These are phyloP conservation scores for Blastomyces emzantsi DNA, from an alignment of 2,329 filamentous ascomycete genomes.

Conservation along the genomic window DNA sequence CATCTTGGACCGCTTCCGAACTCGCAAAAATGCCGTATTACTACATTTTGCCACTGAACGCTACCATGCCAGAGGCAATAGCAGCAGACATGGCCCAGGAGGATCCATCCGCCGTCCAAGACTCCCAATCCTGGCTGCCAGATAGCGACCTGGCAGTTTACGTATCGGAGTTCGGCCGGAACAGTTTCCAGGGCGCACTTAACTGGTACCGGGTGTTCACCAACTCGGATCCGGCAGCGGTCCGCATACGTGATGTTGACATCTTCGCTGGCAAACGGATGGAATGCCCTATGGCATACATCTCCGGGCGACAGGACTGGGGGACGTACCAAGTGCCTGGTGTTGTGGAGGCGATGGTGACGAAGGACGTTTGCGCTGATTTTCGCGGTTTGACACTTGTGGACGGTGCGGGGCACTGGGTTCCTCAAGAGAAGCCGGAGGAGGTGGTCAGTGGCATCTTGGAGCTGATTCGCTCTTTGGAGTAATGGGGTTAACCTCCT, in stretches of 20 bases:
- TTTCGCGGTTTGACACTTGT: conserved; percentile 48
- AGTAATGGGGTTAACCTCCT: background rate
- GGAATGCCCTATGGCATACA: conserved; percentile 51
- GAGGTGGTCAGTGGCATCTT: conserved; percentile 43
- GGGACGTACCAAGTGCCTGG: conserved; percentile 59
- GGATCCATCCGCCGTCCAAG: conserved; percentile 35
- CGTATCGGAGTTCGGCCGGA: conserved; percentile 51
- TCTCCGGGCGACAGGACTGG: conserved; percentile 58
- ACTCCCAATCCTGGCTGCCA: conserved; percentile 44
- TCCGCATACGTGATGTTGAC: conserved; percentile 44
- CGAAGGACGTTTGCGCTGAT: conserved; percentile 41
- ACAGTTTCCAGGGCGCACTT: conserved; percentile 55
- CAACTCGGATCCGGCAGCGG: conserved; percentile 42
- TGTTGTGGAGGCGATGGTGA: conserved; percentile 48
- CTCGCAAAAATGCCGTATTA: conserved; percentile 55
- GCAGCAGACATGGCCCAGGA: conserved; percentile 47
- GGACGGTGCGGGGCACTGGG: conserved; percentile 59
- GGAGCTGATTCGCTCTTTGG: conserved; percentile 28
- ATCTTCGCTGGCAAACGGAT: conserved; percentile 54
- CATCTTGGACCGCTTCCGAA: conserved; percentile 48
- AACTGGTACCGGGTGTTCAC: conserved; percentile 55
- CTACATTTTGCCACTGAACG: conserved; percentile 55
- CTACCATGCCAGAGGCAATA: conserved; percentile 53
- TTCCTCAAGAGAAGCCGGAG: conserved; percentile 56
- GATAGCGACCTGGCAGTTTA: conserved; percentile 53